Evolutionary conservation across 139 green algal species (phyloP).

Genomic region (Mychonastes homosphaera): DNA sequence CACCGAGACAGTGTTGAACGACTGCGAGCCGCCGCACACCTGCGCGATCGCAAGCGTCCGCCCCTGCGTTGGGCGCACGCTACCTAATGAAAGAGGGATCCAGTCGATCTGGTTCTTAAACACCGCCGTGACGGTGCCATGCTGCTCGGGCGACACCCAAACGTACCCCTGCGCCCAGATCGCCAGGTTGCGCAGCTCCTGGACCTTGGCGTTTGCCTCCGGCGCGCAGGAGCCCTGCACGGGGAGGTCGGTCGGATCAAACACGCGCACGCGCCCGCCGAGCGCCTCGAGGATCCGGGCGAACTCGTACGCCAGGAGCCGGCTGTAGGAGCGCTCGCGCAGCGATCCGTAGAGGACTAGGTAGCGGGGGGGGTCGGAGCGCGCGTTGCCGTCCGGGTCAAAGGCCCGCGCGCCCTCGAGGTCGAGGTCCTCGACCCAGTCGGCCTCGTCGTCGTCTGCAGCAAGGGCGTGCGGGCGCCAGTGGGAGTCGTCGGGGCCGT

Average conservation of each 20-base stretch:
- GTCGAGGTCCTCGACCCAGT: slow-evolving; percentile 10
- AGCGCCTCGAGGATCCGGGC: slow-evolving; percentile 16
- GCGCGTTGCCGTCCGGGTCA: neutral
- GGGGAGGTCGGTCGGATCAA: slow-evolving; percentile 13
- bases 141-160: slow-evolving; percentile 21
- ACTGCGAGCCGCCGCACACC: slow-evolving; percentile 18
- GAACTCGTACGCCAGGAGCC: slow-evolving; percentile 21
- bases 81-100: slow-evolving; percentile 16
- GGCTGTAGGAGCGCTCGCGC: slow-evolving; percentile 11
- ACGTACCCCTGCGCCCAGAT: slow-evolving; percentile 16
- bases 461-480: too few species aligned
- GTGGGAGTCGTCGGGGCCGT: too few species aligned
- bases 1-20: slow-evolving; percentile 18
- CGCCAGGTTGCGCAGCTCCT: slow-evolving; percentile 14
- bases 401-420: neutral
- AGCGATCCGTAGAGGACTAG: slow-evolving; percentile 25
- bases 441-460: neutral
- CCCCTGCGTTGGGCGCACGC: slow-evolving; percentile 19
- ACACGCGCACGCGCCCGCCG: slow-evolving; percentile 11
- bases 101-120: slow-evolving; percentile 32
- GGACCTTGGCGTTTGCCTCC: slow-evolving; percentile 15
- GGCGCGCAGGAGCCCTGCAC: slow-evolving; percentile 10
- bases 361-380: neutral
- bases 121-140: slow-evolving; percentile 20
- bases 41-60: slow-evolving; percentile 12